A percentile compares a stretch with the other conserved stretches of the same genome.
Evolutionary conservation across 345 rosid genomes (phyloP).

Genomic region (Arabidopsis suecica): DNA sequence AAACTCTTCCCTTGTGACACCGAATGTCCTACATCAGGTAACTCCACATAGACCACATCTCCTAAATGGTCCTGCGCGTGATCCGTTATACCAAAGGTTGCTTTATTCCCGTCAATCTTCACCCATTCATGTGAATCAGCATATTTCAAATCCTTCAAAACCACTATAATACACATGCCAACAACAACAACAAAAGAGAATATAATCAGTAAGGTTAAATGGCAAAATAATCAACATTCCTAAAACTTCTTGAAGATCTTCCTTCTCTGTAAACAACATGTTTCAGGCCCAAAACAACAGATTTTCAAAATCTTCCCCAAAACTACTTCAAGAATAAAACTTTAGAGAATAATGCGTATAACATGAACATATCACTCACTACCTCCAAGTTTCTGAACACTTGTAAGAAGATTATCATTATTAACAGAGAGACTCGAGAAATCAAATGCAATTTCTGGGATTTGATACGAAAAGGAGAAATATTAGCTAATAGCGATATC

Average conservation of each 20-base stretch:
- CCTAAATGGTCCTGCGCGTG: constrained; percentile 98
- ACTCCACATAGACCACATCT: constrained; percentile 92
- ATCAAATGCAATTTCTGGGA: constrained; percentile 12
- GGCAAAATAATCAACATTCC: constrained; percentile 39
- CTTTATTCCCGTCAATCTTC: constrained; percentile 75
- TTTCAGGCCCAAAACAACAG: background rate
- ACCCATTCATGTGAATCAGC: constrained; percentile 95
- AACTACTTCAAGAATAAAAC: background rate
- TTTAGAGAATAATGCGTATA: background rate
- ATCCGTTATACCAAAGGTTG: constrained; percentile 89
- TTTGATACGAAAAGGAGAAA: constrained; percentile 5
- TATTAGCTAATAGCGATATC: background rate
- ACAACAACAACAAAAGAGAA: background rate
- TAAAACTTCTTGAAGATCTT: constrained; percentile 6
- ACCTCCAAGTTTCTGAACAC: background rate
- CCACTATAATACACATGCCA: constrained; percentile 43
- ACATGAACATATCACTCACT: constrained; percentile 10
- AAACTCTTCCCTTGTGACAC: constrained; percentile 76
- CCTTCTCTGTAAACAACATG: background rate
- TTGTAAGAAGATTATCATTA: background rate
- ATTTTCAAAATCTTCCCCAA: background rate
- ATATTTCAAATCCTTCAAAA: constrained; percentile 83
- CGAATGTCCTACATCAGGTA: constrained; percentile 74
- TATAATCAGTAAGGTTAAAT: constrained; percentile 19
- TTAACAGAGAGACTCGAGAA: background rate